Percentiles rank a stretch among this genome's conserved stretches.
These are phyloP conservation scores for Verticillium zaregamsianum DNA, from an alignment of 2,329 filamentous ascomycete genomes.

Conservation along the genomic window DNA sequence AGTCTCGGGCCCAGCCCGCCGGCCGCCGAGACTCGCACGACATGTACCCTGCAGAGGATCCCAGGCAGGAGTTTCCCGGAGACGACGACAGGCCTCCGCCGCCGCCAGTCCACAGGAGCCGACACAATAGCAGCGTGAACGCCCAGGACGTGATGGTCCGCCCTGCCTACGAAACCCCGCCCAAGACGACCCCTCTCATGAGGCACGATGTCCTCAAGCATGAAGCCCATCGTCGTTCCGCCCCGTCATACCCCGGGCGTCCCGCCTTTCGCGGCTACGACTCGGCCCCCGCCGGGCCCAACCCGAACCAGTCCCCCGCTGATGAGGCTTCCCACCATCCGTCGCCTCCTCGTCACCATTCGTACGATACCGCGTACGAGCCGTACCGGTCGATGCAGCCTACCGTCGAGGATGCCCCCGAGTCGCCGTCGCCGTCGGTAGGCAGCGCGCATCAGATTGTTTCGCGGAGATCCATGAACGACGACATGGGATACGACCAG, in stretches of 20 bases:
- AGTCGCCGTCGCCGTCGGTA: conserved; percentile 34
- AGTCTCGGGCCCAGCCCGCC: conserved; percentile 29
- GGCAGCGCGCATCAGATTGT: conserved; percentile 20
- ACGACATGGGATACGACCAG: conserved; percentile 35
- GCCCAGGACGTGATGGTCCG: conserved; percentile 37
- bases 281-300: conserved; percentile 35
- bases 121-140: conserved; percentile 37
- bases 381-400: conserved; percentile 53
- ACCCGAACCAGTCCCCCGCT: conserved; percentile 22
- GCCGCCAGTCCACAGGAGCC: conserved; percentile 49
- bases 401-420: conserved; percentile 61
- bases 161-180: conserved; percentile 33
- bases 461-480: conserved; percentile 16
- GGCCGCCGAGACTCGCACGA: conserved; percentile 28
- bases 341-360: conserved; percentile 40
- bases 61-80: conserved; percentile 28
- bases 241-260: conserved; percentile 47
- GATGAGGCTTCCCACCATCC: conserved; percentile 28
- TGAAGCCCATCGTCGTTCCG: conserved; percentile 51
- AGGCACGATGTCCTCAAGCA: conserved; percentile 54
- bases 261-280: conserved; percentile 50
- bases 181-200: conserved; percentile 45
- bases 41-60: conserved; percentile 20
- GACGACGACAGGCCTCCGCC: conserved; percentile 49
- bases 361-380: conserved; percentile 46